A percentile compares a stretch with the other conserved stretches of the same genome.
Conservation (phyloP, 2,329 filamentous ascomycete genomes). For the Stachybotrys chlorohalonatus region DNA sequence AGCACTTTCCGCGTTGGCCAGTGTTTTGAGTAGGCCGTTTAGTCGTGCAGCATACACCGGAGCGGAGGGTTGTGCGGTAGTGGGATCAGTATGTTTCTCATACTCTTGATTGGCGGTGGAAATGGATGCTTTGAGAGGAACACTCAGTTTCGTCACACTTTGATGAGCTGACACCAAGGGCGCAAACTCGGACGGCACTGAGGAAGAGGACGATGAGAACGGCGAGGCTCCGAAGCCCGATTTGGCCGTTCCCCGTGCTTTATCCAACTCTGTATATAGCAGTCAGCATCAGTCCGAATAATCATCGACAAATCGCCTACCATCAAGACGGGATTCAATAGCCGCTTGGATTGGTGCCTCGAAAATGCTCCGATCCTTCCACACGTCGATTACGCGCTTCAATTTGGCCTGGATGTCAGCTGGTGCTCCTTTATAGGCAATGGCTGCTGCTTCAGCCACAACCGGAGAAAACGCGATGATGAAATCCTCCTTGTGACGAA, state of each 20-base stretch:
- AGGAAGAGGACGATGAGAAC: conserved; percentile 41
- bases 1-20: conserved; percentile 81
- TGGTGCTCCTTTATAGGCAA: conserved; percentile 85
- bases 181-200: conserved; percentile 67
- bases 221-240: conserved; percentile 46
- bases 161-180: conserved; percentile 68
- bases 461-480: conserved; percentile 84
- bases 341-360: conserved; percentile 69
- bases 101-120: conserved; percentile 73
- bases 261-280: conserved; percentile 48
- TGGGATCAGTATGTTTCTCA: conserved; percentile 69
- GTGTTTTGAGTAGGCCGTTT: conserved; percentile 78
- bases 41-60: conserved; percentile 88
- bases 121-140: conserved; percentile 57
- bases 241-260: conserved; percentile 43
- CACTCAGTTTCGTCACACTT: conserved; percentile 61
- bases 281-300: conserved; percentile 6
- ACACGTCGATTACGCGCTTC: conserved; percentile 84
- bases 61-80: conserved; percentile 60
- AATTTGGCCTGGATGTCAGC: conserved; percentile 83
- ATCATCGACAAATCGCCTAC: conserved; percentile 34
- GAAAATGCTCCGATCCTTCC: conserved; percentile 81
- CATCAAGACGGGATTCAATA: conserved; percentile 71
- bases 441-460: conserved; percentile 79
- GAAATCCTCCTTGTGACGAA: conserved; percentile 86